A percentile compares a stretch with the other conserved stretches of the same genome.
Evolutionary conservation across 78 protist genomes (phyloP).

Genomic region (Paulinella micropora): DNA sequence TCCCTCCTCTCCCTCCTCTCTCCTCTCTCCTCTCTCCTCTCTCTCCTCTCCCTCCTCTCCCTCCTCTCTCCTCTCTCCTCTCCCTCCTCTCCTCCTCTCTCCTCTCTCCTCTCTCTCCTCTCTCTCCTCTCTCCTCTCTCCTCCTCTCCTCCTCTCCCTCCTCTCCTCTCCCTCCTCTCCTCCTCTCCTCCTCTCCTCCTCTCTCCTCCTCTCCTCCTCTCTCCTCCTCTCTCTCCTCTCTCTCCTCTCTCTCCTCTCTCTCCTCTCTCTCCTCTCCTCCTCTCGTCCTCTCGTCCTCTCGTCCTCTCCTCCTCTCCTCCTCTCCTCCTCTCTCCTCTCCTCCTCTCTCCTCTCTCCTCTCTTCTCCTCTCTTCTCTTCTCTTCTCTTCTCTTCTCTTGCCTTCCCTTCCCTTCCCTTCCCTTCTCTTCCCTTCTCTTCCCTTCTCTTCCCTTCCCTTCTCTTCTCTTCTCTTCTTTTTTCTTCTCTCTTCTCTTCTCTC

Average conservation of each 20-base stretch:
- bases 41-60: too few species aligned
- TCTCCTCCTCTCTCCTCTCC: background rate
- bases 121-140: background rate
- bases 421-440: background rate
- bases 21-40: background rate
- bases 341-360: background rate
- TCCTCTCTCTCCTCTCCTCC: too few species aligned
- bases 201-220: background rate
- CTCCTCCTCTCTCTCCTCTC: background rate
- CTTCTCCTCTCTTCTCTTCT: background rate
- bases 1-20: background rate
- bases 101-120: too few species aligned
- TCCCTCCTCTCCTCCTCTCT: background rate
- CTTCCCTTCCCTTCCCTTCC: background rate
- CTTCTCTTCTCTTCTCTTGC: background rate
- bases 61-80: background rate
- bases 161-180: background rate
- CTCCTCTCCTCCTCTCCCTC: background rate
- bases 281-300: too few species aligned
- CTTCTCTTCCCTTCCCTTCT: background rate
- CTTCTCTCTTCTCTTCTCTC: background rate
- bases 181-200: background rate
- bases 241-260: background rate
- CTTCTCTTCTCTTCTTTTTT: background rate
- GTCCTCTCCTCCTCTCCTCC: too few species aligned